These are phyloP conservation scores for Yamadazyma membranifaciens DNA, from an alignment of 1,139 yeast species.

Conservation along the genomic window DNA sequence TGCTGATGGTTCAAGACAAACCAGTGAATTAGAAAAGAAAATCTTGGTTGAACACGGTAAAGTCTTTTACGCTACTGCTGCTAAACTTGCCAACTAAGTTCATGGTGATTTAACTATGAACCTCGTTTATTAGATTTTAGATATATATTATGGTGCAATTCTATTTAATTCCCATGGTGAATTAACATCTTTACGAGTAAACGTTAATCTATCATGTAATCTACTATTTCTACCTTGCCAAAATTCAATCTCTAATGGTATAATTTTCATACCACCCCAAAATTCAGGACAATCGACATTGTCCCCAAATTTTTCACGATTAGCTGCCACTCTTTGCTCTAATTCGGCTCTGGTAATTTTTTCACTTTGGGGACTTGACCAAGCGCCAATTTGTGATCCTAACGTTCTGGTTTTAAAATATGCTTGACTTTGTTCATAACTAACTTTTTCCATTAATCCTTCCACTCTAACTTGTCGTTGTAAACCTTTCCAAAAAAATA, in stretches of 20 bases:
- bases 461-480: constrained; percentile 95
- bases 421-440: constrained; percentile 68
- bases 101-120: background rate
- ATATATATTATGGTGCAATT: constrained; percentile 57
- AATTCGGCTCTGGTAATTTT: constrained; percentile 62
- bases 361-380: constrained; percentile 90
- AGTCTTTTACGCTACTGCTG: constrained; percentile 47
- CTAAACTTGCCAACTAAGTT: constrained; percentile 21
- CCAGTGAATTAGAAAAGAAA: constrained; percentile 62
- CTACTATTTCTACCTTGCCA: constrained; percentile 96
- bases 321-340: constrained; percentile 54
- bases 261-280: constrained; percentile 93
- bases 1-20: constrained; percentile 75
- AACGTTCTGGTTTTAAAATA: constrained; percentile 88
- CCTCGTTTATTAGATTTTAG: background rate
- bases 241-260: constrained; percentile 89
- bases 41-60: constrained; percentile 66
- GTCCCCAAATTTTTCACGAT: constrained; percentile 48
- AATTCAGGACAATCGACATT: constrained; percentile 81
- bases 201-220: constrained; percentile 87
- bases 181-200: constrained; percentile 50
- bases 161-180: constrained; percentile 63
- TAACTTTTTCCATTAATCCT: constrained; percentile 74
- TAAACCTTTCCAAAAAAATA: constrained; percentile 89
- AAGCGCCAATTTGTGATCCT: constrained; percentile 92